Conservation (phyloP, 805 yeast species). For the Nakazawaea wyomingensis region DNA sequence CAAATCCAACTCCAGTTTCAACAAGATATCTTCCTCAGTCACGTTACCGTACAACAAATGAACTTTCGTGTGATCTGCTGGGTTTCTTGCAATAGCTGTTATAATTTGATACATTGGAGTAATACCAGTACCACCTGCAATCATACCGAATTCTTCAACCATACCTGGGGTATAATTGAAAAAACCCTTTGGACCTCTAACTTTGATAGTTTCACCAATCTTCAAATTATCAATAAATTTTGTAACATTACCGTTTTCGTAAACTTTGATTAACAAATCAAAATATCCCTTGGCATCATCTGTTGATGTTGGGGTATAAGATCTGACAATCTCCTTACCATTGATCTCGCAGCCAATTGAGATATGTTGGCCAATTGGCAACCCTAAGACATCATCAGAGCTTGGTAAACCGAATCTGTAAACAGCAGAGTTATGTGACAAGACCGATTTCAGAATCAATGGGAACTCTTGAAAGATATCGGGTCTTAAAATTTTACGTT, state of each 20-base stretch:
- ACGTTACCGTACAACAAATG: conserved; percentile 78
- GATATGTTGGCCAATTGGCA: conserved; percentile 94
- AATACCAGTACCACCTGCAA: conserved; percentile 96
- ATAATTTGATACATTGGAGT: conserved; percentile 94
- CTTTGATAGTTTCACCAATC: conserved; percentile 72
- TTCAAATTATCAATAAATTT: conserved; percentile 63
- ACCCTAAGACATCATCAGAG: conserved; percentile 68
- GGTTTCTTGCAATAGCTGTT: conserved; percentile 72
- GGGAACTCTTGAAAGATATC: conserved; percentile 75
- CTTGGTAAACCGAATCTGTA: conserved; percentile 82
- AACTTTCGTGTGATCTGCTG: conserved; percentile 72
- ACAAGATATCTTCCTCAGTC: conserved; percentile 70
- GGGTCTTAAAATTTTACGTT: conserved; percentile 52
- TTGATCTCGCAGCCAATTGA: conserved; percentile 69
- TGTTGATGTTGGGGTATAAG: conserved; percentile 86
- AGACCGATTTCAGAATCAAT: conserved; percentile 65
- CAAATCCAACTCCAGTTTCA: conserved; percentile 73
- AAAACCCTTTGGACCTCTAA: conserved; percentile 89
- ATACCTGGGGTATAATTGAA: conserved; percentile 79
- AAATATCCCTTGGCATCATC: conserved; percentile 77
- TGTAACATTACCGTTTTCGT: conserved; percentile 82
- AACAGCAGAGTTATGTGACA: conserved; percentile 76
- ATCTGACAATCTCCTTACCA: conserved; percentile 77
- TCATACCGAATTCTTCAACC: conserved; percentile 73
- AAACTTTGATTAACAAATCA: conserved; percentile 80